A percentile compares a stretch with the other conserved stretches of the same genome.
These are phyloP conservation scores for Suhomyces canberraensis DNA, from an alignment of 805 yeast species.

Conservation along the genomic window DNA sequence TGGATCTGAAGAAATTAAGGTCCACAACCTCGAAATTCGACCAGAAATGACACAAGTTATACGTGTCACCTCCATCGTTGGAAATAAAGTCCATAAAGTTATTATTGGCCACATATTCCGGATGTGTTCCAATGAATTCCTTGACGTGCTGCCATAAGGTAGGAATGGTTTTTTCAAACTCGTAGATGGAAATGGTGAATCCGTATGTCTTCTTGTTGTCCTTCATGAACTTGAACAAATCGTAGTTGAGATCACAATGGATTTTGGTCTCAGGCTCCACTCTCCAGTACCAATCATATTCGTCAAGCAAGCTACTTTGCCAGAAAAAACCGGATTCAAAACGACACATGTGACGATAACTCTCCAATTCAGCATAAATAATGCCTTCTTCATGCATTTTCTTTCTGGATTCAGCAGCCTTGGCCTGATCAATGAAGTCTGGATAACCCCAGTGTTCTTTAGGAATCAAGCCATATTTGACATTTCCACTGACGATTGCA, in stretches of 20 bases:
- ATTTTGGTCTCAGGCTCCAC: slow-evolving; percentile 84
- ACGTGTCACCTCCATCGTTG: slow-evolving; percentile 63
- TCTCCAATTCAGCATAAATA: slow-evolving; percentile 70
- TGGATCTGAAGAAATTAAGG: slow-evolving; percentile 69
- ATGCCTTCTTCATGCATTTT: slow-evolving; percentile 54
- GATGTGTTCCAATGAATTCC: slow-evolving; percentile 59
- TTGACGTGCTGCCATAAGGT: slow-evolving; percentile 78
- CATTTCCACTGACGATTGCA: slow-evolving; percentile 75
- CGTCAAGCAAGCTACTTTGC: slow-evolving; percentile 66
- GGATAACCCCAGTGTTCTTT: slow-evolving; percentile 87
- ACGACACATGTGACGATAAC: slow-evolving; percentile 91
- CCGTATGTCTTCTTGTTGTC: slow-evolving; percentile 78
- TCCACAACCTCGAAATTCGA: slow-evolving; percentile 83
- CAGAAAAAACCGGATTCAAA: slow-evolving; percentile 87
- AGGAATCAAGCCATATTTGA: slow-evolving; percentile 76
- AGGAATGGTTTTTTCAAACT: slow-evolving; percentile 80
- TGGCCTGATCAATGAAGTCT: slow-evolving; percentile 68
- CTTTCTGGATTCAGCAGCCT: slow-evolving; percentile 63
- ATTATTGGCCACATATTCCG: slow-evolving; percentile 57
- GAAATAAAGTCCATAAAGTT: slow-evolving; percentile 69
- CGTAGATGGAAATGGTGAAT: slow-evolving; percentile 79
- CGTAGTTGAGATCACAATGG: slow-evolving; percentile 80
- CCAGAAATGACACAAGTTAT: slow-evolving; percentile 88
- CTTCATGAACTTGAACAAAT: slow-evolving; percentile 78
- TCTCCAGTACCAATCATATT: slow-evolving; percentile 90